Conservation (phyloP, 1,284 basidiomycete genomes). For the Volvariella volvacea region DNA sequence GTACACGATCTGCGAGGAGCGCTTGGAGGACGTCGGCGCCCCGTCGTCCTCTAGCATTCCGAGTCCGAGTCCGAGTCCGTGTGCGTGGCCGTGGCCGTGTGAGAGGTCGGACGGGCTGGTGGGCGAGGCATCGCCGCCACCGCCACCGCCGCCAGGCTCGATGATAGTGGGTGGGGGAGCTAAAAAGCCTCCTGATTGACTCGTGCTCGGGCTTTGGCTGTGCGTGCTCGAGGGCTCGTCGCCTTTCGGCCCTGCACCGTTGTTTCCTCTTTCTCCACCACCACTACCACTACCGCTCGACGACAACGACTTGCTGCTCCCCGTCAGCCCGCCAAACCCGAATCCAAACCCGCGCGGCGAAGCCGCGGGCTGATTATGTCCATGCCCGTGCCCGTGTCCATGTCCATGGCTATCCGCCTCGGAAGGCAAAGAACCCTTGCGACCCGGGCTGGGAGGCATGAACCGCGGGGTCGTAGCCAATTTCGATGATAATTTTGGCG, state of each 20-base stretch:
- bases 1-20: conserved; percentile 72
- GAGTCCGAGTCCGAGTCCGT: too few species aligned
- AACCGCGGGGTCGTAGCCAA: conserved; percentile 45
- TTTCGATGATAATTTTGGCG: conserved; percentile 65
- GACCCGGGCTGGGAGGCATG: conserved; percentile 36
- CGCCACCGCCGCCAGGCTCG: conserved; percentile 24
- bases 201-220: not conserved
- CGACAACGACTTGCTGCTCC: too few species aligned
- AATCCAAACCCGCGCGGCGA: conserved; percentile 14
- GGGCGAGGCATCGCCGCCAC: conserved; percentile 2
- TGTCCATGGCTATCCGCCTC: too few species aligned
- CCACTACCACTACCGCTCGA: too few species aligned
- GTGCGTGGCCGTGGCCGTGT: too few species aligned
- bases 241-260: too few species aligned
- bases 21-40: conserved; percentile 33
- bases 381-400: conserved; percentile 14
- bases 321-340: conserved; percentile 14
- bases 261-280: too few species aligned
- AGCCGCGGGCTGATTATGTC: too few species aligned
- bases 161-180: conserved; percentile 46
- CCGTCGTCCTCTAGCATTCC: conserved; percentile 8
- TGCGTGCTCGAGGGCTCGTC: too few species aligned
- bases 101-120: too few species aligned
- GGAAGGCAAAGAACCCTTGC: conserved; percentile 44
- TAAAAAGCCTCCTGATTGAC: conserved; percentile 26